Conservation (phyloP, 202 grass and related monocot genomes). For the Carex arenaria region DNA sequence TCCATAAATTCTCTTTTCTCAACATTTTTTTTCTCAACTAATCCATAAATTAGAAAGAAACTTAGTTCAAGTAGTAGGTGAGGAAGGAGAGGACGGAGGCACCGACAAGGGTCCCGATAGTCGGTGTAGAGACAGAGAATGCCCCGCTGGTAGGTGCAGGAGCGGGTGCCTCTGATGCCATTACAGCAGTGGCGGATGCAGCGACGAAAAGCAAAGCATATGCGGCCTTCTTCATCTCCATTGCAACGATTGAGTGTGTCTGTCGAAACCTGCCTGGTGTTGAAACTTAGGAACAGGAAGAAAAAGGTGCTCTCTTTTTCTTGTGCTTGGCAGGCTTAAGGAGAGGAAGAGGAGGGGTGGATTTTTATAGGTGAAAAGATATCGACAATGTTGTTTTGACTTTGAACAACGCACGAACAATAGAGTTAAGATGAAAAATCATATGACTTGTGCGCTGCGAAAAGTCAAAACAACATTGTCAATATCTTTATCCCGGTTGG, state of each 20-base stretch:
- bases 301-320: slow-evolving; percentile 1
- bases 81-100: slow-evolving; percentile 66
- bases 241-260: not conserved
- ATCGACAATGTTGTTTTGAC: too few species aligned
- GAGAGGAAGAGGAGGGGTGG: not conserved
- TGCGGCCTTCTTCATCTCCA: slow-evolving; percentile 85
- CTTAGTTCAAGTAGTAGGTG: slow-evolving; percentile 63
- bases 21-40: not conserved
- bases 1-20: not conserved
- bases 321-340: slow-evolving; percentile 15
- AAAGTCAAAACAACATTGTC: too few species aligned
- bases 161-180: slow-evolving; percentile 46
- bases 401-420: too few species aligned
- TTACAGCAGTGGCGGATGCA: slow-evolving; percentile 42
- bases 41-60: not conserved
- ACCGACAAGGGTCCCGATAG: slow-evolving; percentile 31
- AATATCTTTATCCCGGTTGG: not conserved
- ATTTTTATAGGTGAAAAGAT: not conserved
- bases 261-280: slow-evolving; percentile 1
- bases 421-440: too few species aligned
- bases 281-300: not conserved
- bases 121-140: slow-evolving; percentile 19
- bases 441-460: too few species aligned
- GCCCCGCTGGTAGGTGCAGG: slow-evolving; percentile 29
- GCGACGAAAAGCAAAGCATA: slow-evolving; percentile 54